Base-by-base conservation (phyloP, 163 green algal species). In the Chloromonas sp. region DNA sequence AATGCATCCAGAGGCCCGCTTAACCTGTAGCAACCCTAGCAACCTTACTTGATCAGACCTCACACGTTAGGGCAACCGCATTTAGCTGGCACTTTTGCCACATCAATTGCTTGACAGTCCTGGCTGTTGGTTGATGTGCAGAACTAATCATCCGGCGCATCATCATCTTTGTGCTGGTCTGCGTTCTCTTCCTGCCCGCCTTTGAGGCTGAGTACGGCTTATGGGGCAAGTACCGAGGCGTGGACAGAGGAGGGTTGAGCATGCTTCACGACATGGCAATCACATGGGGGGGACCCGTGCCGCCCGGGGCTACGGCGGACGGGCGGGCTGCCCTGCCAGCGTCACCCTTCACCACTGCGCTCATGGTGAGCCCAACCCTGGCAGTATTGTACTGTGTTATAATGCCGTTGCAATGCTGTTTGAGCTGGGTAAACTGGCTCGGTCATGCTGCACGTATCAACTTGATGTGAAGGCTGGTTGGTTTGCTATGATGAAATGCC, bases 151-250 rank as follows among this genome's bases (percentile, higher is more conserved):
- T 90, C 60, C 87, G 89, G 8, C 88, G 92, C 59, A 87, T 96
- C 58, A 92, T 95, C 76, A 84, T 92, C 60, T 93, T 93, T 59
- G 91, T 98, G 11, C 91, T 98, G 70, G 81, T 93, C 60, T 95
- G 97, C 88, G 91, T 98, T 60, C 91, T 98, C 82, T 85, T 97
- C 58, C 90, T 98, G 1, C 96, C 96, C 0, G 83, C 92, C n/a
- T 97, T 98, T 80, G 93, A 98, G 60, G 82, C 93, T 1, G 84
- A 90, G 60, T 89, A 88, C 60, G 93, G 92, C 8, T 89, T 95
- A 80, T 97, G 93, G 83, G 94, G 93, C 13, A 84, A 86, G 1
- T 82, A 86, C 60, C 83, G 82, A 15, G 86, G 81, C 71, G 70
- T 89, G 81, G 88, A 88, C 81, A 70, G 83, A 60, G 86, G 86